Percentiles rank a stretch among this genome's conserved stretches.
These are phyloP conservation scores for Alternaria atra DNA, from an alignment of 2,329 filamentous ascomycete genomes.

Conservation along the genomic window DNA sequence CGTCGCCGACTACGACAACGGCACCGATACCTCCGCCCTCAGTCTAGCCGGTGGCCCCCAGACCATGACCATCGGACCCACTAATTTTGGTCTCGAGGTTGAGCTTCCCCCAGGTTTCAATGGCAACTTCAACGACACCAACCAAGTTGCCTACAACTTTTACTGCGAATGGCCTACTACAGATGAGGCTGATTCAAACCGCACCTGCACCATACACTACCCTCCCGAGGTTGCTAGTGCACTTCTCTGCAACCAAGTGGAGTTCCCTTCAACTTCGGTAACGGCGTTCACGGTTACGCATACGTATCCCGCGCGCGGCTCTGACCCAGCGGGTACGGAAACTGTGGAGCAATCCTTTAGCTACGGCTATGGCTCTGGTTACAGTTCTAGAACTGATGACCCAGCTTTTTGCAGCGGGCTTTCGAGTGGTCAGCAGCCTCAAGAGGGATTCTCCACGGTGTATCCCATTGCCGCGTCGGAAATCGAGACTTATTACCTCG, in stretches of 20 bases:
- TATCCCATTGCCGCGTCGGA: neutral
- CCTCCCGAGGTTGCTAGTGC: rapidly evolving
- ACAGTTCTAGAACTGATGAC: rapidly evolving
- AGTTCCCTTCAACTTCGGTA: rapidly evolving
- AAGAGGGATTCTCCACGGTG: neutral
- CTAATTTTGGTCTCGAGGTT: neutral
- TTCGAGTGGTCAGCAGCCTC: neutral
- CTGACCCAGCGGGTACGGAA: neutral
- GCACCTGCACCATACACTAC: neutral
- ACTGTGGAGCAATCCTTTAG: neutral
- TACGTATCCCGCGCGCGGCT: neutral
- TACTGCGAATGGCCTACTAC: neutral
- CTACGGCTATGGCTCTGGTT: neutral
- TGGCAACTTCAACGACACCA: rapidly evolving
- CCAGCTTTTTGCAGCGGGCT: neutral
- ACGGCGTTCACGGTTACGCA: neutral
- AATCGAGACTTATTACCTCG: neutral
- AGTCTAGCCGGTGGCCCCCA: neutral
- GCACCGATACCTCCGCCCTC: neutral
- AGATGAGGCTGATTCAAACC: neutral
- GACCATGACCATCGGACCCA: conserved; percentile 1
- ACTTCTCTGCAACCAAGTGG: neutral
- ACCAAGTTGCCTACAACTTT: neutral
- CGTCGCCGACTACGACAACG: neutral
- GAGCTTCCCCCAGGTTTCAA: neutral